Evolutionary conservation across 2,329 filamentous ascomycete genomes (phyloP).

Genomic region (Beauveria sp.): DNA sequence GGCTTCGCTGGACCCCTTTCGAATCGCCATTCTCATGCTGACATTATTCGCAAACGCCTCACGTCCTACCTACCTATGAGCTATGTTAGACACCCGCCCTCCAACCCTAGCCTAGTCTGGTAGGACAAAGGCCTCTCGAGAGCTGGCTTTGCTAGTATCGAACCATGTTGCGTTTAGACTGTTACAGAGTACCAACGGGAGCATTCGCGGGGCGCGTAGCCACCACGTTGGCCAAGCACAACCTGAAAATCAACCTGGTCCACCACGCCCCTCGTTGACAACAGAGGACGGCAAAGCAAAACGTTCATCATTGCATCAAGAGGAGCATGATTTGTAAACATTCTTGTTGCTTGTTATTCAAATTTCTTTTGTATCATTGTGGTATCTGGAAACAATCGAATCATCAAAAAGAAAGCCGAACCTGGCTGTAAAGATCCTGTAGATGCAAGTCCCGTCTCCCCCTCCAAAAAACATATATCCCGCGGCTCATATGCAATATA

Average conservation of each 20-base stretch:
- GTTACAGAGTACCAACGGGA: neutral
- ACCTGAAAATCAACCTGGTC: neutral
- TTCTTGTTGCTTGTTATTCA: neutral
- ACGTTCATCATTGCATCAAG: no score
- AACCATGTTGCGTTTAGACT: neutral
- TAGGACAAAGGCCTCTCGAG: neutral
- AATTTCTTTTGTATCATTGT: neutral
- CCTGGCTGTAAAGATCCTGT: neutral
- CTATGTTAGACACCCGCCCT: neutral
- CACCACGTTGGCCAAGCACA: neutral
- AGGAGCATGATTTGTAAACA: no score
- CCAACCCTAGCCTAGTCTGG: neutral
- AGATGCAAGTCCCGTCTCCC: neutral
- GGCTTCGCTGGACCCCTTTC: constrained; percentile 1
- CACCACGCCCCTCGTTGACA: neutral
- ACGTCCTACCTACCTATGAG: neutral
- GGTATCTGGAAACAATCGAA: constrained; percentile 7
- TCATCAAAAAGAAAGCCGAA: constrained; percentile 3
- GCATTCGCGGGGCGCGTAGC: neutral
- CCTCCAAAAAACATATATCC: neutral
- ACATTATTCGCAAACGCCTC: no score
- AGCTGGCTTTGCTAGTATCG: neutral
- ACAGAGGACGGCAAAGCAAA: neutral
- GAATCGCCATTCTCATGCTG: neutral
- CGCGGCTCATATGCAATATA: neutral